Evolutionary conservation across 2,329 filamentous ascomycete species (phyloP), one percentile per base, ranked within the genome.

Genomic region (Diplodia sapinea): DNA sequence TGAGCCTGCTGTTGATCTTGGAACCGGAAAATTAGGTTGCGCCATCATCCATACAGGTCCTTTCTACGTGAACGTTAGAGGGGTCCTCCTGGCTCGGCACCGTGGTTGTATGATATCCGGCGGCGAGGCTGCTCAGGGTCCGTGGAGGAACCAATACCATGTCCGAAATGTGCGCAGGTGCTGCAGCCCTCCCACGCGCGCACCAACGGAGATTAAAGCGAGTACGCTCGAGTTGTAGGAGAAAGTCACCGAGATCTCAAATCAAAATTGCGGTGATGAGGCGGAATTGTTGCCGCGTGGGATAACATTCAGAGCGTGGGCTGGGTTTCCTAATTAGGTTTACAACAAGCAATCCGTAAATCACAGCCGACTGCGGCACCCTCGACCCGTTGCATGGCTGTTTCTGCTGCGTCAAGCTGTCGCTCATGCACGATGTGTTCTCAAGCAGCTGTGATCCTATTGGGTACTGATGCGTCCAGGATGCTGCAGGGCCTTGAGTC

Each of bases 71-170:
- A 31, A 20, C n/a, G 9, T 11, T n/a, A 38, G 59, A 51, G 26
- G 7, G 9, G 43, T 63, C 59, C 36, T 47, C 29, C 31, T 11
- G 33, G 36, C 11, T 38, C 36, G 36, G 36, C 36, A 13, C 36
- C 6, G 17, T 26, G 47, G 38, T 38, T 12, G 59, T 51, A 38
- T 63, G 59, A 63, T 63, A 26, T 63, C 59, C 26, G 43, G 8
- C 43, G 31, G 40, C 57, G 43, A 50, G 57, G 57, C 57, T 49
- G 57, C 57, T 49, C 57, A 62, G 57, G 57, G 57, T 62, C 57
- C 29, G 57, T 29, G 7, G 15, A 13, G 29, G 15, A 29, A 31
- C 57, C 57, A 62, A 62, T 62, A 26, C 33, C 26, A 59, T 17
- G 38, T 20, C 55, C 49, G 40, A 40, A 61, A 20, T 20, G 57